phyloP scores from a whole-genome alignment of 2,329 filamentous ascomycete species.

The Ophiostoma ulmi region DNA sequence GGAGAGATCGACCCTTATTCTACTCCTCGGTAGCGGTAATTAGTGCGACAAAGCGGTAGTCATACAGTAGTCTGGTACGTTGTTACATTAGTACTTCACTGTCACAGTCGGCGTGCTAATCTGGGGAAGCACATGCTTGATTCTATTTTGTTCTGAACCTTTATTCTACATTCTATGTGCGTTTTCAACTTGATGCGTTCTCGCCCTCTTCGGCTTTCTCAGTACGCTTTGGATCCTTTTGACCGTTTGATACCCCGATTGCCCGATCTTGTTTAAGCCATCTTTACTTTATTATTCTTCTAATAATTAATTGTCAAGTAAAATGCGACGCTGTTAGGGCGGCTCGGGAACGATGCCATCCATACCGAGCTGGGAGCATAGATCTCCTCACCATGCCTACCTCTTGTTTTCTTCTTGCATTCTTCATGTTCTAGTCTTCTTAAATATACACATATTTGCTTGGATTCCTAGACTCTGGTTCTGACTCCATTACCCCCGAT shows the following conservation, averaged over 20 bases:
- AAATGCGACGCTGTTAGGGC: background rate
- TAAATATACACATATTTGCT: background rate
- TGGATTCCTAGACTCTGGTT: background rate
- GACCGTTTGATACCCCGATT: background rate
- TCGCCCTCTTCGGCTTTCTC: background rate
- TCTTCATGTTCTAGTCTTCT: background rate
- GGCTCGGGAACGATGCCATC: conserved; percentile 4
- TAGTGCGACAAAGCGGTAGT: background rate
- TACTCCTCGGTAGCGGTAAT: background rate
- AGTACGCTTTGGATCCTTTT: background rate
- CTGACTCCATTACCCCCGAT: background rate
- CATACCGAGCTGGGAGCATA: background rate
- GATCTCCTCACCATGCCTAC: background rate
- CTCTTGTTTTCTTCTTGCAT: background rate
- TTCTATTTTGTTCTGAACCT: background rate
- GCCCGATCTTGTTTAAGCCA: background rate
- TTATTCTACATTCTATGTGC: background rate
- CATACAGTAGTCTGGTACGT: background rate
- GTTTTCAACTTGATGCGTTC: background rate
- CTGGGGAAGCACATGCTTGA: background rate
- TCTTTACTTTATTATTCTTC: background rate
- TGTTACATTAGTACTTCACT: background rate
- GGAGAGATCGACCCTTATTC: background rate
- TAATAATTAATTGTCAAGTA: background rate
- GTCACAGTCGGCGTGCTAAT: background rate